phyloP scores from a whole-genome alignment of 495 filamentous ascomycete species.

The Penicillium flavigenum region DNA sequence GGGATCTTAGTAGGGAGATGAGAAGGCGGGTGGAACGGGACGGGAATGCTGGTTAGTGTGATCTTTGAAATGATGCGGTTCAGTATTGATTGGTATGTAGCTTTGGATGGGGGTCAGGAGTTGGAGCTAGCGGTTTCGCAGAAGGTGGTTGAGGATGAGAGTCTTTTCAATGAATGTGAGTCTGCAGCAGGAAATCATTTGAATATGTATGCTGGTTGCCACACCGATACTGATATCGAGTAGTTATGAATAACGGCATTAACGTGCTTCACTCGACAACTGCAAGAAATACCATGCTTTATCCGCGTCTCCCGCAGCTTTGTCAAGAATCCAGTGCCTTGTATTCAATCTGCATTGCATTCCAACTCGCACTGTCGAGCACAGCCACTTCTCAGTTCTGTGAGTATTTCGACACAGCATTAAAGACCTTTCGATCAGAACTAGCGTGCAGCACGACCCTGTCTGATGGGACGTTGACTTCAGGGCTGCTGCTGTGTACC shows the following conservation, averaged over 20 bases:
- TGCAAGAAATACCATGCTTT: constrained; percentile 23
- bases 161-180: constrained; percentile 36
- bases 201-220: neutral
- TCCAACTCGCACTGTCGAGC: constrained; percentile 29
- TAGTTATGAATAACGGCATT: constrained; percentile 35
- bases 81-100: neutral
- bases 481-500: constrained; percentile 38
- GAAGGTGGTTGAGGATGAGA: constrained; percentile 17
- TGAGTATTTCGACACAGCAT: constrained; percentile 34
- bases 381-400: constrained; percentile 24
- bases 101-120: neutral
- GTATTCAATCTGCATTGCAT: constrained; percentile 35
- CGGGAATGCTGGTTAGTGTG: neutral
- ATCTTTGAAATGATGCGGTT: neutral
- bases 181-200: neutral
- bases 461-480: constrained; percentile 35
- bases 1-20: constrained; percentile 32
- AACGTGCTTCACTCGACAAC: constrained; percentile 38
- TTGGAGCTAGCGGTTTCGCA: neutral
- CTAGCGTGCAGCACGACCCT: constrained; percentile 27
- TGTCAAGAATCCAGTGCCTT: constrained; percentile 33
- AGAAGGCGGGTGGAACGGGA: constrained; percentile 7
- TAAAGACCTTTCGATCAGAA: constrained; percentile 35
- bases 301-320: constrained; percentile 26
- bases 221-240: neutral